Conservation (phyloP, 2,329 filamentous ascomycete species). For the Acarospora socialis region DNA sequence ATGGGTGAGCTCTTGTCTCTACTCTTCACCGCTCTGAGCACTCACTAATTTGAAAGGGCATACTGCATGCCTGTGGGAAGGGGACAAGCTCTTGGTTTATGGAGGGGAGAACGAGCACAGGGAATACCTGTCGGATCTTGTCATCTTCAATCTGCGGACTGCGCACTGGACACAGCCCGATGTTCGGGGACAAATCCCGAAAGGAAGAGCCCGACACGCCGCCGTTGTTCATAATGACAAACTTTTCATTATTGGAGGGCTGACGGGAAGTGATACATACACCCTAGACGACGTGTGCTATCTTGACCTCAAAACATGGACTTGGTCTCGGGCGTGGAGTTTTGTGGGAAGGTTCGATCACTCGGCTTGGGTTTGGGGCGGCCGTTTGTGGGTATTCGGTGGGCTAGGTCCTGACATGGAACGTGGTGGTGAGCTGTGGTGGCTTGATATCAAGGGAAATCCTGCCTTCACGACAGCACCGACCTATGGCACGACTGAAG, state of each 20-base stretch:
- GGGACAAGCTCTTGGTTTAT: conserved; percentile 90
- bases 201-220: conserved; percentile 82
- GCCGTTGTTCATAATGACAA: conserved; percentile 94
- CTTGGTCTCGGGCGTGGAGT: conserved; percentile 91
- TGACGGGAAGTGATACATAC: conserved; percentile 81
- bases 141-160: conserved; percentile 87
- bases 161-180: conserved; percentile 92
- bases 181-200: conserved; percentile 69
- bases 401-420: conserved; percentile 94
- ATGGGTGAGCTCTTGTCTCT: conserved; percentile 55
- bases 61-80: conserved; percentile 85
- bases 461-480: conserved; percentile 67
- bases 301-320: conserved; percentile 90
- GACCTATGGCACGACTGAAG: conserved; percentile 25
- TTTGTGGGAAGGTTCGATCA: conserved; percentile 94
- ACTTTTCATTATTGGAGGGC: conserved; percentile 88
- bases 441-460: conserved; percentile 84
- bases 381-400: conserved; percentile 91
- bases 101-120: conserved; percentile 96
- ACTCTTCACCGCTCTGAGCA: conserved; percentile 4
- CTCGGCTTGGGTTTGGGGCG: conserved; percentile 83
- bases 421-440: conserved; percentile 90
- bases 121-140: conserved; percentile 87
- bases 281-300: conserved; percentile 95
- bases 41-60: conserved; percentile 47